phyloP scores from a whole-genome alignment of 306 rosid species.

The Ceratonia siliqua region DNA sequence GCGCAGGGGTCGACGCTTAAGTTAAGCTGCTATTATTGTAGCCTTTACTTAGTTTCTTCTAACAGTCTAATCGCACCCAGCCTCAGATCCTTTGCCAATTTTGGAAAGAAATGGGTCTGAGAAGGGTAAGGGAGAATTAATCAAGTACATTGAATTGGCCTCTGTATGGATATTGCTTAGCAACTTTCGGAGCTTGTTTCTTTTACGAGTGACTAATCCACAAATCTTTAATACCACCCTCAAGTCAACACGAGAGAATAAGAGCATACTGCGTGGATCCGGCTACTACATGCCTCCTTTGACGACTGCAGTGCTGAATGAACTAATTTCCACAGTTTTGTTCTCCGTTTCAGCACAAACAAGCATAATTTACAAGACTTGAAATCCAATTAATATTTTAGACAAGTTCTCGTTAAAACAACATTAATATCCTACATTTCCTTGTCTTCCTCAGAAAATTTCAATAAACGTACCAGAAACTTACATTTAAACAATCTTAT shows the following conservation, averaged over 20 bases:
- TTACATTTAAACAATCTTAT: too few relatives aligned
- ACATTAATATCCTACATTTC: not conserved
- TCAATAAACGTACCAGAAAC: too few relatives aligned
- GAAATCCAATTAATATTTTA: not conserved
- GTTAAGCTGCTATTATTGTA: not conserved
- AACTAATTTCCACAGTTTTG: too few relatives aligned
- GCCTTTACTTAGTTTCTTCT: not conserved
- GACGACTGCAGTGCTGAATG: too few relatives aligned
- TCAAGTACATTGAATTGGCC: not conserved
- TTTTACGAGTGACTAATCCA: not conserved
- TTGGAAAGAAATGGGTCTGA: not conserved
- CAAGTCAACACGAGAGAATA: not conserved
- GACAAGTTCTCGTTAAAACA: not conserved
- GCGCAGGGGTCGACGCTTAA: too few relatives aligned
- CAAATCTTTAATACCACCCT: not conserved
- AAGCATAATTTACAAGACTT: not conserved
- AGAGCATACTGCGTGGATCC: not conserved
- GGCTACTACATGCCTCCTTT: too few relatives aligned
- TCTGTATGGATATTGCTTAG: not conserved
- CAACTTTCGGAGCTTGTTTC: not conserved
- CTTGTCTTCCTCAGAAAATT: not conserved
- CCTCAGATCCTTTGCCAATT: not conserved
- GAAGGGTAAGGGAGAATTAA: not conserved
- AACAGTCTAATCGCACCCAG: not conserved
- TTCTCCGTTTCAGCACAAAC: too few relatives aligned